These are phyloP conservation scores for Pestalotiopsis sp. DNA, from an alignment of 2,329 filamentous ascomycete genomes.

Conservation along the genomic window DNA sequence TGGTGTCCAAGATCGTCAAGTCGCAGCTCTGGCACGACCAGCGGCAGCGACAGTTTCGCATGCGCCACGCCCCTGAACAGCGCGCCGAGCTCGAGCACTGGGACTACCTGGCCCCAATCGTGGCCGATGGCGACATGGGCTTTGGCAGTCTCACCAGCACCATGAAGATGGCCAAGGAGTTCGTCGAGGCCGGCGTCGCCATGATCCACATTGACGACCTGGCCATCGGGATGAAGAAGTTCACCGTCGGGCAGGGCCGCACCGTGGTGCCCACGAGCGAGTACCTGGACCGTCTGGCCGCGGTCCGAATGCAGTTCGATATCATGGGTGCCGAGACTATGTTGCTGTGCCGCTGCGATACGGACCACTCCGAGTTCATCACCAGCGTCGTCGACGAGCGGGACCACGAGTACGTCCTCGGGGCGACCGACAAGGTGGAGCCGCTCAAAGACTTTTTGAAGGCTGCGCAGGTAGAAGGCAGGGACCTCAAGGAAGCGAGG, in stretches of 20 bases:
- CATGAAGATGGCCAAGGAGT: constrained; percentile 39
- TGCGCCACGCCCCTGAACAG: constrained; percentile 29
- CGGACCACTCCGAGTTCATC: constrained; percentile 38
- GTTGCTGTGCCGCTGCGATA: constrained; percentile 38
- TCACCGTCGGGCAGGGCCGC: constrained; percentile 38
- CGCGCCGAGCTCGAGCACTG: constrained; percentile 33
- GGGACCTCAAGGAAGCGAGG: constrained; percentile 26
- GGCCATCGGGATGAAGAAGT: constrained; percentile 43
- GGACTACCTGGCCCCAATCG: constrained; percentile 39
- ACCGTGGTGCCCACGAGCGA: constrained; percentile 40
- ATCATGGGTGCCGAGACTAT: constrained; percentile 40
- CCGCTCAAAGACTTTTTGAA: constrained; percentile 25
- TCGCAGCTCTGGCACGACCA: constrained; percentile 41
- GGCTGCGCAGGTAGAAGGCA: constrained; percentile 23
- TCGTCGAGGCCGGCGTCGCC: constrained; percentile 42
- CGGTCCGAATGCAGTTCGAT: constrained; percentile 38
- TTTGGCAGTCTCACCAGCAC: constrained; percentile 39
- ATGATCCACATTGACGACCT: constrained; percentile 44
- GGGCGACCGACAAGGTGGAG: constrained; percentile 32
- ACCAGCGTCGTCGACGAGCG: constrained; percentile 36
- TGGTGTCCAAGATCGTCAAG: constrained; percentile 39
- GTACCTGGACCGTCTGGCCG: constrained; percentile 34
- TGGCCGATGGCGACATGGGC: constrained; percentile 43
- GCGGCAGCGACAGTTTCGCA: constrained; percentile 37
- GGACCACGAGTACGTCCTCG: constrained; percentile 39